Evolutionary conservation across 2,329 filamentous ascomycete species (phyloP).

Genomic region (Trichoderma endophyticum): DNA sequence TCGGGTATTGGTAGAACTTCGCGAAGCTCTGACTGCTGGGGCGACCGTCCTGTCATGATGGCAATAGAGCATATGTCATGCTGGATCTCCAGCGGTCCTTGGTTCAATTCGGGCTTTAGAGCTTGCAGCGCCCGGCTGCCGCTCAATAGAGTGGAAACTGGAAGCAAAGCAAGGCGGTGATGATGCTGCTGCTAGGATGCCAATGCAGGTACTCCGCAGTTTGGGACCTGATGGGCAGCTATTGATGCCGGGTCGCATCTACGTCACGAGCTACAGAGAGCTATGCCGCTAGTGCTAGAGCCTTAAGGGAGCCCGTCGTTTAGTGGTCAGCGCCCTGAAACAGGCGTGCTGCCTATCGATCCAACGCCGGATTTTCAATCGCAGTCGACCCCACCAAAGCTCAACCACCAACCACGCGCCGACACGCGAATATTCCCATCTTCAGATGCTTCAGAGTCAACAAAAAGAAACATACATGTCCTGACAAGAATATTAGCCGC

Average conservation of each 20-base stretch:
- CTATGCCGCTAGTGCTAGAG: neutral
- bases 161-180: neutral
- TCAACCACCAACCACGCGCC: slow-evolving; percentile 13
- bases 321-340: neutral
- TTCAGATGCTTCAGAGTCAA: neutral
- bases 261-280: slow-evolving; percentile 30
- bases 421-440: slow-evolving; percentile 10
- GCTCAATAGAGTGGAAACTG: neutral
- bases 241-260: slow-evolving; percentile 25
- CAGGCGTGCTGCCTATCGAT: neutral
- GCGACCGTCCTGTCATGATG: slow-evolving; percentile 44
- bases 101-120: slow-evolving; percentile 10
- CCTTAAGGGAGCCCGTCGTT: neutral
- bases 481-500: neutral
- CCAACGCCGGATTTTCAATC: neutral
- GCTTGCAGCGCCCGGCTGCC: slow-evolving; percentile 13
- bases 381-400: slow-evolving; percentile 13
- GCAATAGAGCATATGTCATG: slow-evolving; percentile 29
- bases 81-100: slow-evolving; percentile 24
- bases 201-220: slow-evolving; percentile 12
- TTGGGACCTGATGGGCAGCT: slow-evolving; percentile 9
- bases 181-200: slow-evolving; percentile 9
- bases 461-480: neutral
- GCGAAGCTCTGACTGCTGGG: slow-evolving; percentile 23
- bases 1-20: neutral